phyloP scores from a whole-genome alignment of 2,329 filamentous ascomycete species.

The Cladosporium sp. region DNA sequence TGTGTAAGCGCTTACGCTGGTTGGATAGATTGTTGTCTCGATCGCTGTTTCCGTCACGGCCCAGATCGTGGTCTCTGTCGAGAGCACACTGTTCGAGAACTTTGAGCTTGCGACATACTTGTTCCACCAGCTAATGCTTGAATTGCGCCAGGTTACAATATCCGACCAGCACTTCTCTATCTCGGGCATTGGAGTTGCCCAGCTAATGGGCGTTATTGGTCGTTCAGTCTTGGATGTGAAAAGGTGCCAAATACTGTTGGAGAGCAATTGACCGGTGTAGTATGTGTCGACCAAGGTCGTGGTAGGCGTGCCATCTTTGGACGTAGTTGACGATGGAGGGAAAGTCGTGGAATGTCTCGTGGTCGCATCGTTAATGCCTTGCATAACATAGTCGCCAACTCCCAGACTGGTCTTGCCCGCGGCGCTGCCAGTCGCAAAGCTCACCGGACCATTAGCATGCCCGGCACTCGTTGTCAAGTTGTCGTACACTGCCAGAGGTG shows the following conservation, averaged over 20 bases:
- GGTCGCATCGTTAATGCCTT: background rate
- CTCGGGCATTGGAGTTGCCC: background rate
- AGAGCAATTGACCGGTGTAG: background rate
- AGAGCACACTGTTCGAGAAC: background rate
- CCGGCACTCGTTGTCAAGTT: too few species aligned
- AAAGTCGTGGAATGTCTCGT: background rate
- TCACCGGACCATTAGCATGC: too few species aligned
- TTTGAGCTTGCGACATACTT: constrained; percentile 1
- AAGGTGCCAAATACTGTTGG: background rate
- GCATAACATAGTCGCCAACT: constrained; percentile 4
- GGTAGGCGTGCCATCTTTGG: background rate
- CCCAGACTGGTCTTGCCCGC: background rate
- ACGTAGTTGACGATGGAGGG: background rate
- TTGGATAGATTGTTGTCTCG: constrained; percentile 15
- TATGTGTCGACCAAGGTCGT: background rate
- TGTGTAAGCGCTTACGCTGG: constrained; percentile 17
- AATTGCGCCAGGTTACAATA: too few species aligned
- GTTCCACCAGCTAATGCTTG: constrained; percentile 10
- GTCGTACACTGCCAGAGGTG: too few species aligned
- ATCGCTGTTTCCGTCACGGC: background rate
- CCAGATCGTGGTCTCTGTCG: background rate
- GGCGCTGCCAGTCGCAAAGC: too few species aligned
- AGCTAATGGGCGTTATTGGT: background rate
- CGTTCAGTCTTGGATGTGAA: background rate
- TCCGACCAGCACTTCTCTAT: constrained; percentile 8